These are phyloP conservation scores for Allium sativum DNA, from an alignment of 106 monocot genomes.

Conservation along the genomic window DNA sequence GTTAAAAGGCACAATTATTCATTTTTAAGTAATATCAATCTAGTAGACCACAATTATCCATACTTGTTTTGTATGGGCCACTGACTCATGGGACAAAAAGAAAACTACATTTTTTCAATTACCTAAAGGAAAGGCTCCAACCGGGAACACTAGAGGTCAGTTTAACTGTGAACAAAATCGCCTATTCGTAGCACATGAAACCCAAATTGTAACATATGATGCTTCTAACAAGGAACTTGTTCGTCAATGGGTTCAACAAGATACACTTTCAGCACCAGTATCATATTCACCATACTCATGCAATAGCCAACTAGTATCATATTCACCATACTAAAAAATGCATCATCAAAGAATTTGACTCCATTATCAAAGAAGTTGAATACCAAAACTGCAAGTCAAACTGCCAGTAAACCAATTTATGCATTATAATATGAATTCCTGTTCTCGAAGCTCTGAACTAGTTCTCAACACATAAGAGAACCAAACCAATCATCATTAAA, in stretches of 20 bases:
- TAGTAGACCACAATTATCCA: too few relatives aligned
- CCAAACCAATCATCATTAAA: too few relatives aligned
- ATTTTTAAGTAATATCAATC: too few relatives aligned
- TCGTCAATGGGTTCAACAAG: slow-evolving; percentile 36
- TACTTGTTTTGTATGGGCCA: slow-evolving; percentile 71
- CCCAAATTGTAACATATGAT: slow-evolving; percentile 75
- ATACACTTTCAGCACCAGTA: slow-evolving; percentile 40
- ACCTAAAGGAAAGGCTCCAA: slow-evolving; percentile 46
- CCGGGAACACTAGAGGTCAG: slow-evolving; percentile 59
- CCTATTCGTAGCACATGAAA: slow-evolving; percentile 71
- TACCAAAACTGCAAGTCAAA: too few relatives aligned
- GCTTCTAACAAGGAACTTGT: slow-evolving; percentile 51
- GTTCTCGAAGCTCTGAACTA: too few relatives aligned
- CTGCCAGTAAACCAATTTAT: too few relatives aligned
- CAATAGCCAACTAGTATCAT: slow-evolving; percentile 81
- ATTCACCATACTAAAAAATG: too few relatives aligned
- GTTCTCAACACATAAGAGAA: too few relatives aligned
- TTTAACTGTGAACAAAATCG: slow-evolving; percentile 81
- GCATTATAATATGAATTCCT: too few relatives aligned
- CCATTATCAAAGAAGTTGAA: too few relatives aligned
- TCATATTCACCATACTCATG: slow-evolving; percentile 84
- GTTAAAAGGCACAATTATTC: too few relatives aligned
- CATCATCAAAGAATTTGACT: too few relatives aligned
- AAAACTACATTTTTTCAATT: slow-evolving; percentile 51
- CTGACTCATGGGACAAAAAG: slow-evolving; percentile 78